A percentile compares a stretch with the other conserved stretches of the same genome.
phyloP scores from a whole-genome alignment of 2,329 filamentous ascomycete species.

The Arthrobotrys musiformis region DNA sequence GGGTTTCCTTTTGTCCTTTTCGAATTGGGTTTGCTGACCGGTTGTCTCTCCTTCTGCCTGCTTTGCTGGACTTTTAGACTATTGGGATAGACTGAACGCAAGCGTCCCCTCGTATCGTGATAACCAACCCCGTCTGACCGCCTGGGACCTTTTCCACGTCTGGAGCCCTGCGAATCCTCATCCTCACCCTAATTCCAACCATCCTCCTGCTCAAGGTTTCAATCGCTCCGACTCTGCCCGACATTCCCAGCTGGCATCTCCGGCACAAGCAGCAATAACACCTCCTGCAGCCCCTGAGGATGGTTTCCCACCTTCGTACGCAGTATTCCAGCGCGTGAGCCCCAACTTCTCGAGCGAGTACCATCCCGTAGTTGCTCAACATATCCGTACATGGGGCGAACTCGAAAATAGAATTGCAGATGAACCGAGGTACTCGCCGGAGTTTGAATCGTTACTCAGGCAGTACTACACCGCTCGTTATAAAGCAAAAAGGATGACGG shows the following conservation, averaged over 20 bases:
- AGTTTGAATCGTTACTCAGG: constrained; percentile 41
- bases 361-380: constrained; percentile 44
- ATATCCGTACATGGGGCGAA: constrained; percentile 46
- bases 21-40: constrained; percentile 30
- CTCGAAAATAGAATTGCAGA: constrained; percentile 39
- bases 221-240: constrained; percentile 30
- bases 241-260: constrained; percentile 35
- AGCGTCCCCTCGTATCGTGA: constrained; percentile 44
- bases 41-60: constrained; percentile 14
- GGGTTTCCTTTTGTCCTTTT: too few species aligned
- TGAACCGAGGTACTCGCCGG: constrained; percentile 41
- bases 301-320: constrained; percentile 47
- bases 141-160: constrained; percentile 52
- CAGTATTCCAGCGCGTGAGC: constrained; percentile 38
- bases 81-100: constrained; percentile 51
- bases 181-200: constrained; percentile 15
- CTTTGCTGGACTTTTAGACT: constrained; percentile 29
- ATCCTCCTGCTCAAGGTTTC: too few species aligned
- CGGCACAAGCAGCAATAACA: constrained; percentile 27
- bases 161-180: background rate
- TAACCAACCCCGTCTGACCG: constrained; percentile 48
- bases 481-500: constrained; percentile 52
- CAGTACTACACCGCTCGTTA: constrained; percentile 53
- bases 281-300: constrained; percentile 27
- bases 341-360: constrained; percentile 52